A percentile compares a stretch with the other conserved stretches of the same genome.
phyloP scores from a whole-genome alignment of 208 protist species.

The Novymonas esmeraldas region DNA sequence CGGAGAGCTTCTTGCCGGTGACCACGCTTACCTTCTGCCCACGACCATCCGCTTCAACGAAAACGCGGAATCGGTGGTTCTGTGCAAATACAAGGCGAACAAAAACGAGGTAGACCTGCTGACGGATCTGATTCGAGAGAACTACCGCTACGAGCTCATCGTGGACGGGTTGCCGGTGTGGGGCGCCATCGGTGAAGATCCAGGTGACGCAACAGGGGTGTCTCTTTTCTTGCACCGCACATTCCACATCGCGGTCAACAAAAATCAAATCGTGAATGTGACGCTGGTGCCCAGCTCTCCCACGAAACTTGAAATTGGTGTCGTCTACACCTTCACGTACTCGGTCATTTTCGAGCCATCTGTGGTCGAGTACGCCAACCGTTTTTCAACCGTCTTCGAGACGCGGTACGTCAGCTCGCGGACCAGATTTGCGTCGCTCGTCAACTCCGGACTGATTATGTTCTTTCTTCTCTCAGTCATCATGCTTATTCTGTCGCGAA shows the following conservation, averaged over 20 bases:
- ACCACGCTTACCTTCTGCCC: conserved; percentile 51
- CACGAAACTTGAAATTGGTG: conserved; percentile 17
- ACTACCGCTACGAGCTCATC: conserved; percentile 63
- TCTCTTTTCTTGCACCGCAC: conserved; percentile 87
- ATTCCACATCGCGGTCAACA: conserved; percentile 79
- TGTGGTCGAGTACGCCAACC: conserved; percentile 70
- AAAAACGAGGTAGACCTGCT: conserved; percentile 18
- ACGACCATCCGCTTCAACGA: conserved; percentile 56
- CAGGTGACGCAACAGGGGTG: neutral
- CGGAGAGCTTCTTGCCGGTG: conserved; percentile 82
- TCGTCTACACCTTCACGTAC: conserved; percentile 88
- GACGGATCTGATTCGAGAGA: conserved; percentile 29
- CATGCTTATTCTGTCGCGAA: conserved; percentile 89
- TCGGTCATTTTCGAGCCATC: conserved; percentile 72
- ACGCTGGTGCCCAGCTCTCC: conserved; percentile 51
- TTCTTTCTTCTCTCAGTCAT: conserved; percentile 92
- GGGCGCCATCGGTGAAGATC: conserved; percentile 39
- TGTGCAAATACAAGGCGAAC: conserved; percentile 41
- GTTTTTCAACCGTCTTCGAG: conserved; percentile 93
- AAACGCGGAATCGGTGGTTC: conserved; percentile 7
- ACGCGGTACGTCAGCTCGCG: conserved; percentile 88
- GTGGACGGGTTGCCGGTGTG: conserved; percentile 70
- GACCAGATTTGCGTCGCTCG: conserved; percentile 90
- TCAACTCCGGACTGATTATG: conserved; percentile 94
- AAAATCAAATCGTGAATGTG: conserved; percentile 64